Evolutionary conservation across 2,329 filamentous ascomycete genomes (phyloP).

Genomic region (Parastagonospora nodorum): DNA sequence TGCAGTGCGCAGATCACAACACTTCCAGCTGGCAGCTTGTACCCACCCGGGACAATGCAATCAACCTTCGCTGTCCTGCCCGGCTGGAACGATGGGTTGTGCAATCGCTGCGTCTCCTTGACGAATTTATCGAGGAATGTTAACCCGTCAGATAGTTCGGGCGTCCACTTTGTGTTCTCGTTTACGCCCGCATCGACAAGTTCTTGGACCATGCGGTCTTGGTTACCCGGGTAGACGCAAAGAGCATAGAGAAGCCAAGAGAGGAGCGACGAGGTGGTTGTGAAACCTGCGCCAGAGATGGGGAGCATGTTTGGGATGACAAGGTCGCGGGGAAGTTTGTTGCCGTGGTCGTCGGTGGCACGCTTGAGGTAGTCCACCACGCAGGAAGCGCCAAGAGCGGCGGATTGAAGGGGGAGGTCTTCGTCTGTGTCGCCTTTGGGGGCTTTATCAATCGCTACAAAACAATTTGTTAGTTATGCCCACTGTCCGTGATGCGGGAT

Average conservation of each 20-base stretch:
- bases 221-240: conserved; percentile 20
- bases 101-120: conserved; percentile 28
- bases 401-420: conserved; percentile 36
- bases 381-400: conserved; percentile 41
- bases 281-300: conserved; percentile 21
- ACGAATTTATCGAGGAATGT: conserved; percentile 25
- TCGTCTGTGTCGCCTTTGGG: conserved; percentile 14
- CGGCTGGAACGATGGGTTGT: conserved; percentile 44
- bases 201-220: conserved; percentile 27
- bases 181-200: conserved; percentile 22
- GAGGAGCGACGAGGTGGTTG: conserved; percentile 27
- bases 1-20: conserved; percentile 59
- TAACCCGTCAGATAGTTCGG: conserved; percentile 22
- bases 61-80: conserved; percentile 62
- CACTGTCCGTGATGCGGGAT: no score
- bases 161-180: conserved; percentile 22
- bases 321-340: conserved; percentile 21
- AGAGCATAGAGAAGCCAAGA: conserved; percentile 26
- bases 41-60: conserved; percentile 64
- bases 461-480: neutral
- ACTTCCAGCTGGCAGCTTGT: conserved; percentile 57
- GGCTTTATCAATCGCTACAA: conserved; percentile 9
- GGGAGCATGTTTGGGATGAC: conserved; percentile 16
- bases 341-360: conserved; percentile 26
- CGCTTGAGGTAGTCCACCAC: conserved; percentile 28